phyloP scores from a whole-genome alignment of 768 basidiomycete genomes.

The Thelephora ganbajun region DNA sequence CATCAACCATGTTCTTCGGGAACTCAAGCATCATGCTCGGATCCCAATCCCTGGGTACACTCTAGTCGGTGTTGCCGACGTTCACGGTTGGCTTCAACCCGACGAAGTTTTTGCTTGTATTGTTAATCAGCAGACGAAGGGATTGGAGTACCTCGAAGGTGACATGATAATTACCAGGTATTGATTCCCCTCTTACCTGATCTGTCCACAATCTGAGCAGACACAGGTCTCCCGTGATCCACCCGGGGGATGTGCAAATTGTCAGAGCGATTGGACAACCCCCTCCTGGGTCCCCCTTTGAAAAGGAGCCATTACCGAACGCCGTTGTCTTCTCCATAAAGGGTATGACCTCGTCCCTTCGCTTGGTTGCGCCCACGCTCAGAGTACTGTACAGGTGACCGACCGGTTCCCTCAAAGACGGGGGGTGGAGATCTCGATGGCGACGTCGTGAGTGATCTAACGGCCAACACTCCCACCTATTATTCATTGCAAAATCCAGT shows the following conservation, averaged over 20 bases:
- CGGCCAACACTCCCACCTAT: neutral
- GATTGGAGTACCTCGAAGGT: constrained; percentile 35
- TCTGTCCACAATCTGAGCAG: neutral
- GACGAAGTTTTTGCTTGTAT: constrained; percentile 52
- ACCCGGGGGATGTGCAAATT: constrained; percentile 56
- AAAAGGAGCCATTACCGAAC: constrained; percentile 36
- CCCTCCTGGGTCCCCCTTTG: constrained; percentile 37
- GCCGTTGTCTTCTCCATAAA: constrained; percentile 50
- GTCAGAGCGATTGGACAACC: constrained; percentile 48
- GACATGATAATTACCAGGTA: constrained; percentile 25
- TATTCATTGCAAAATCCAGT: constrained; percentile 8
- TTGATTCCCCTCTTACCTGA: neutral
- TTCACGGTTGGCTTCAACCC: constrained; percentile 35
- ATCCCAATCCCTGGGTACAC: constrained; percentile 60
- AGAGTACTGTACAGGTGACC: constrained; percentile 25
- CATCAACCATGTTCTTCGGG: constrained; percentile 48
- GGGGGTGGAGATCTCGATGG: constrained; percentile 66
- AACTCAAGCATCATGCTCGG: constrained; percentile 47
- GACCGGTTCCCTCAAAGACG: constrained; percentile 47
- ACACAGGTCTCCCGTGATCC: constrained; percentile 44
- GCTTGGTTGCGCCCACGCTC: neutral
- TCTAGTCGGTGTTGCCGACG: constrained; percentile 60
- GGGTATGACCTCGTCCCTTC: constrained; percentile 22
- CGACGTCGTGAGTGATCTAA: constrained; percentile 17
- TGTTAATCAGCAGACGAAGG: constrained; percentile 23